Percentiles rank a stretch among this genome's conserved stretches.
phyloP scores from a whole-genome alignment of 805 yeast genomes.

The Metschnikowia henanensis region DNA sequence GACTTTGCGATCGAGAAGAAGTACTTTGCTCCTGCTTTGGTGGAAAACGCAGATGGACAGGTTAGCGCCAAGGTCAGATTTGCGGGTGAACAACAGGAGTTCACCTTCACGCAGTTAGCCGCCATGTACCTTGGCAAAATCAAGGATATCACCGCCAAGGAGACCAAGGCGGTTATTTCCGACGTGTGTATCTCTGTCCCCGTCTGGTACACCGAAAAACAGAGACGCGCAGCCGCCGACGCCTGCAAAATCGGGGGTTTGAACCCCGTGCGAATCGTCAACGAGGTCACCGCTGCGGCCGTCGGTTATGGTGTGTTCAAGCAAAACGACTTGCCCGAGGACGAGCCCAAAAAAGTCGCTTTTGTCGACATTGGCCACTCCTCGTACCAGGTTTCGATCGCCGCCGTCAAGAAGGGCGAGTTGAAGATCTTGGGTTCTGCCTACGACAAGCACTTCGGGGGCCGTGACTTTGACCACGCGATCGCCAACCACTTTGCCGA shows the following conservation, averaged over 20 bases:
- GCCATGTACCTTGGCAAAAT: constrained; percentile 95
- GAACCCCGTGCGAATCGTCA: constrained; percentile 97
- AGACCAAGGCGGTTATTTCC: constrained; percentile 76
- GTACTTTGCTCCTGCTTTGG: constrained; percentile 72
- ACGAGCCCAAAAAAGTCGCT: constrained; percentile 85
- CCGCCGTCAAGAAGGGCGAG: constrained; percentile 94
- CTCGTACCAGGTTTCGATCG: constrained; percentile 85
- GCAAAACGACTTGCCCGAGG: constrained; percentile 89
- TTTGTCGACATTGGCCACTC: constrained; percentile 98
- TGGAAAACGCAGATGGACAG: constrained; percentile 67
- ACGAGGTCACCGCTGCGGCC: constrained; percentile 98
- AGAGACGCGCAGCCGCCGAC: constrained; percentile 94
- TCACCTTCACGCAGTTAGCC: constrained; percentile 85
- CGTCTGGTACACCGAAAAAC: constrained; percentile 94
- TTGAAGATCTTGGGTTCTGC: constrained; percentile 90
- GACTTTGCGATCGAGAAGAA: constrained; percentile 74
- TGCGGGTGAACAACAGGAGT: constrained; percentile 73
- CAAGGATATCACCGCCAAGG: constrained; percentile 75
- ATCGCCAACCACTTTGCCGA: constrained; percentile 94
- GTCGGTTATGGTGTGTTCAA: constrained; percentile 99
- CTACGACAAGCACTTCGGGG: constrained; percentile 96
- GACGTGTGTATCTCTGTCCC: constrained; percentile 97
- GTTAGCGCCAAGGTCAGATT: constrained; percentile 86
- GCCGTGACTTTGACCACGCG: constrained; percentile 93
- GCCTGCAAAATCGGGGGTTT: constrained; percentile 95